Evolutionary conservation across 2,329 filamentous ascomycete species (phyloP).

Genomic region (Aspergillus terreus): DNA sequence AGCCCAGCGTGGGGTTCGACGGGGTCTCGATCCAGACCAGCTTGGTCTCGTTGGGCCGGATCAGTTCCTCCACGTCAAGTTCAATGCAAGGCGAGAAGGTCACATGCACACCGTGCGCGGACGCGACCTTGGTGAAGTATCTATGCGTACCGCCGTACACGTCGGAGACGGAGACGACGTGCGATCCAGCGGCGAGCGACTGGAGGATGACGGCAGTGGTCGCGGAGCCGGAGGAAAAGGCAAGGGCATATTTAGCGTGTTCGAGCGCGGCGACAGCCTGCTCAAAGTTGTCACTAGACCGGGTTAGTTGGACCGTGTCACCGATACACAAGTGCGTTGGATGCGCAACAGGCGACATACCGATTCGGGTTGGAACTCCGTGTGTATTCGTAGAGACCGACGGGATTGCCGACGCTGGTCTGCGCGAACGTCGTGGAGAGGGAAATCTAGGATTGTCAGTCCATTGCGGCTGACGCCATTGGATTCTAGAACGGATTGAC

Average conservation of each 20-base stretch:
- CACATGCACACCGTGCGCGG: slow-evolving; percentile 88
- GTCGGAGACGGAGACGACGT: slow-evolving; percentile 94
- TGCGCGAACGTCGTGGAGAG: slow-evolving; percentile 97
- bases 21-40: slow-evolving; percentile 97
- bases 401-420: slow-evolving; percentile 76
- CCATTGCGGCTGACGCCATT: background rate
- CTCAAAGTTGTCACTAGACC: slow-evolving; percentile 78
- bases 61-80: slow-evolving; percentile 77
- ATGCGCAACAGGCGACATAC: slow-evolving; percentile 28
- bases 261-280: slow-evolving; percentile 85
- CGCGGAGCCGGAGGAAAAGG: slow-evolving; percentile 90
- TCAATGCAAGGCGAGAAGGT: slow-evolving; percentile 94
- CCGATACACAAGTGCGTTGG: too few relatives aligned
- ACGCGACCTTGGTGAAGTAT: slow-evolving; percentile 97
- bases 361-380: slow-evolving; percentile 90
- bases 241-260: slow-evolving; percentile 85
- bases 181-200: slow-evolving; percentile 82
- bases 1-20: slow-evolving; percentile 86
- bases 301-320: background rate
- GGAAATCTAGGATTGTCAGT: slow-evolving; percentile 61
- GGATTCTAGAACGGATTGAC: slow-evolving; percentile 15
- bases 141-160: slow-evolving; percentile 97
- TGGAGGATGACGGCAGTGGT: slow-evolving; percentile 92
- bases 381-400: slow-evolving; percentile 90
- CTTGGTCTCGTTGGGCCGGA: slow-evolving; percentile 76